Evolutionary conservation across 768 basidiomycete genomes (phyloP).

Genomic region (Pisolithus orientalis): DNA sequence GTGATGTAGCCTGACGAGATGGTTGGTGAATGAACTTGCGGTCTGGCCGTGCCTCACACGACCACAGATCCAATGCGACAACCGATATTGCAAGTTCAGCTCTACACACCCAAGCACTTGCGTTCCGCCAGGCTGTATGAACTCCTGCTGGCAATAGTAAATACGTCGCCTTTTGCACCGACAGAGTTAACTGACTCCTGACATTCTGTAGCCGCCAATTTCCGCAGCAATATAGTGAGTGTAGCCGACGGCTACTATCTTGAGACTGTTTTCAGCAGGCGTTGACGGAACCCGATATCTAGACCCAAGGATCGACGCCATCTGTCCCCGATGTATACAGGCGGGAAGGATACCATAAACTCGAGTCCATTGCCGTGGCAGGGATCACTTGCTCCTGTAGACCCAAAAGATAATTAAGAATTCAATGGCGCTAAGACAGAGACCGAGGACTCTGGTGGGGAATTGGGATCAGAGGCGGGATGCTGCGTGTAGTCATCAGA

Average conservation of each 20-base stretch:
- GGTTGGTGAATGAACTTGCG: constrained; percentile 31
- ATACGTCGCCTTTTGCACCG: constrained; percentile 20
- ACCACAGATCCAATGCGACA: constrained; percentile 57
- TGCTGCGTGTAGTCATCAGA: too few species aligned
- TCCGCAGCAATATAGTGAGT: constrained; percentile 64
- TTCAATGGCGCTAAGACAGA: too few species aligned
- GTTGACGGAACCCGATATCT: constrained; percentile 2
- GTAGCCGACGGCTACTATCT: constrained; percentile 4
- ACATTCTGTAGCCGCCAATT: constrained; percentile 50
- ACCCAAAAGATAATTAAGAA: too few species aligned
- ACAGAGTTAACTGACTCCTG: constrained; percentile 17
- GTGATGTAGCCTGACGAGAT: constrained; percentile 50
- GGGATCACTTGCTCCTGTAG: too few species aligned
- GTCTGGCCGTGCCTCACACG: constrained; percentile 9
- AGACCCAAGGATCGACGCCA: constrained; percentile 32
- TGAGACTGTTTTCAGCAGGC: constrained; percentile 9
- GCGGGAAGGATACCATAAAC: constrained; percentile 1
- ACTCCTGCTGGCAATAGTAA: constrained; percentile 76
- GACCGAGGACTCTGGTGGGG: too few species aligned
- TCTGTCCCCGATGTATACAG: constrained; percentile 27
- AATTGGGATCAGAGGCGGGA: too few species aligned
- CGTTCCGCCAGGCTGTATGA: constrained; percentile 46
- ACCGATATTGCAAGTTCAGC: constrained; percentile 68
- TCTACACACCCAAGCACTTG: constrained; percentile 54
- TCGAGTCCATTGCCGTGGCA: background rate